These are phyloP conservation scores for Metschnikowia reukaufii DNA, from an alignment of 805 yeast species.

Conservation along the genomic window DNA sequence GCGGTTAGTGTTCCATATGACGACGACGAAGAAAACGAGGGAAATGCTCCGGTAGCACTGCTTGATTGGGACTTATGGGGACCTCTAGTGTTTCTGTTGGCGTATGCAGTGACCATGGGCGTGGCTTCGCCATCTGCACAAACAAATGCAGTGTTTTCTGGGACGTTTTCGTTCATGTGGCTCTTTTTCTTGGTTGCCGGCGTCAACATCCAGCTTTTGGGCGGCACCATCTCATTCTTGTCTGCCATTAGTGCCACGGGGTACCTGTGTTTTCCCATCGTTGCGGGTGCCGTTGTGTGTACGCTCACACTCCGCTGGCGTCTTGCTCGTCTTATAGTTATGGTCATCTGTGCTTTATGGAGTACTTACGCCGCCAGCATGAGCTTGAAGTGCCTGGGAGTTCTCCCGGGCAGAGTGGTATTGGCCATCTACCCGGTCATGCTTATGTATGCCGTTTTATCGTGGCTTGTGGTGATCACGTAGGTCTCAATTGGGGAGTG, in stretches of 20 bases:
- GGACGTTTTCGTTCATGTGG: conserved; percentile 66
- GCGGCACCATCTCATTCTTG: conserved; percentile 62
- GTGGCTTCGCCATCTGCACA: conserved; percentile 43
- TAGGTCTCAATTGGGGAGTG: conserved; percentile 17
- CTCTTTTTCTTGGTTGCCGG: conserved; percentile 60
- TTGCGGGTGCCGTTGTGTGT: conserved; percentile 51
- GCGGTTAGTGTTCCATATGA: conserved; percentile 26
- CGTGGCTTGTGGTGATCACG: conserved; percentile 67
- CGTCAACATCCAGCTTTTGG: conserved; percentile 61
- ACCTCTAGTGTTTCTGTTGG: conserved; percentile 61
- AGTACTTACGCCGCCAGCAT: conserved; percentile 62
- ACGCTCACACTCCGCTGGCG: conserved; percentile 47
- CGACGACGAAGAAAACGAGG: conserved; percentile 8
- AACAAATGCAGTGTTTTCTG: conserved; percentile 57
- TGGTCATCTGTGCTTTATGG: conserved; percentile 54
- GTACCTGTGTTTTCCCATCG: conserved; percentile 66
- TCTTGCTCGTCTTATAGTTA: conserved; percentile 49
- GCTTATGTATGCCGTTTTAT: conserved; percentile 58
- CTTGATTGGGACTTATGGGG: conserved; percentile 73
- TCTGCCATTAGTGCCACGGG: conserved; percentile 71
- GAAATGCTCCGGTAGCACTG: conserved; percentile 6
- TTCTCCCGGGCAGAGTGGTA: conserved; percentile 57
- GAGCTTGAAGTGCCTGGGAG: conserved; percentile 65
- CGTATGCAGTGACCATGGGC: conserved; percentile 54
- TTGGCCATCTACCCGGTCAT: conserved; percentile 68